Evolutionary conservation across 164 flowering plant genomes (phyloP).

Genomic region (Magnolia sinica): DNA sequence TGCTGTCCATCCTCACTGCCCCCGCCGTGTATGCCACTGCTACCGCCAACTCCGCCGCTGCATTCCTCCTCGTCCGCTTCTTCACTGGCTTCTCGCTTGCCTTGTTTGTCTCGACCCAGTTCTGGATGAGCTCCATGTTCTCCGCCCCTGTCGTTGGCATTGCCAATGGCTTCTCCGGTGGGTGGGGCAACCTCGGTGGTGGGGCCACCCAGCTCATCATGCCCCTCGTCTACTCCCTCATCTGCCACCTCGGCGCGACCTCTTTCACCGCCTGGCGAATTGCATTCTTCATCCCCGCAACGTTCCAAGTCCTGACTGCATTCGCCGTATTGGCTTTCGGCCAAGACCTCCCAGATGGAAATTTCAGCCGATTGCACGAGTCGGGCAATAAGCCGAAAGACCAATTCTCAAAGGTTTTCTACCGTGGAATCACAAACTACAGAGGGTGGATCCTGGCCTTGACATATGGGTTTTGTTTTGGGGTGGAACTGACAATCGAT

Average conservation of each 20-base stretch:
- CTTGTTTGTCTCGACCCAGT: slow-evolving; percentile 81
- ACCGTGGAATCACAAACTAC: slow-evolving; percentile 61
- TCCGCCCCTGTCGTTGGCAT: slow-evolving; percentile 55
- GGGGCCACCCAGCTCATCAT: slow-evolving; percentile 87
- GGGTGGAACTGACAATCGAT: slow-evolving; percentile 79
- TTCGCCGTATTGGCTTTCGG: slow-evolving; percentile 54
- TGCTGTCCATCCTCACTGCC: slow-evolving; percentile 58
- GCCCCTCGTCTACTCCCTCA: slow-evolving; percentile 59
- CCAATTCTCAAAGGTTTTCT: slow-evolving; percentile 42
- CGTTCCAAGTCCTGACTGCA: slow-evolving; percentile 59
- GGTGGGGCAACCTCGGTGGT: slow-evolving; percentile 95
- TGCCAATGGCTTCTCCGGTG: slow-evolving; percentile 74
- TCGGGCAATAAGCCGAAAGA: slow-evolving; percentile 67
- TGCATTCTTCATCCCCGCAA: slow-evolving; percentile 76
- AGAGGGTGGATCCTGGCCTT: slow-evolving; percentile 81
- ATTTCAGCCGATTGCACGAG: slow-evolving; percentile 44
- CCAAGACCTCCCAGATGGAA: slow-evolving; percentile 83
- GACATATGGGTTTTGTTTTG: slow-evolving; percentile 82
- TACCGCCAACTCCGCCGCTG: slow-evolving; percentile 31
- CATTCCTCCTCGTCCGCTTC: slow-evolving; percentile 69
- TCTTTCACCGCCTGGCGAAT: slow-evolving; percentile 78
- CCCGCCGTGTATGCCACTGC: slow-evolving; percentile 66
- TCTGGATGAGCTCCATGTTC: slow-evolving; percentile 97
- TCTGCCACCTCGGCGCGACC: slow-evolving; percentile 39
- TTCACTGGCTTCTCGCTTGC: slow-evolving; percentile 80